A percentile compares a stretch with the other conserved stretches of the same genome.
Evolutionary conservation across 495 filamentous ascomycete genomes (phyloP).

Genomic region (Penicillium flavigenum): DNA sequence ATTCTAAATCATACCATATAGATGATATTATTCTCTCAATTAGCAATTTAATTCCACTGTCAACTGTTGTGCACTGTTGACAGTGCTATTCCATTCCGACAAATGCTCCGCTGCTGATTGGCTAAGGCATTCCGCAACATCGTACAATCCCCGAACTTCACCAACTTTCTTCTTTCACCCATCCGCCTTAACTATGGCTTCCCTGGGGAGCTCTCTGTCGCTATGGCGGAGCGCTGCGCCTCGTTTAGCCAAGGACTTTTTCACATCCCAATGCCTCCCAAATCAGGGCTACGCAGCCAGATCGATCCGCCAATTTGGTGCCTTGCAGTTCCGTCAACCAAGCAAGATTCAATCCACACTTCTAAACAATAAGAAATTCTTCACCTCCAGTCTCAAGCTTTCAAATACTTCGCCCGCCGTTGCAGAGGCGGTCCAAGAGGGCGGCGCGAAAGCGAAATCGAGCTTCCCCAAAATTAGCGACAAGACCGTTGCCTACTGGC

Average conservation of each 20-base stretch:
- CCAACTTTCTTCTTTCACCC: conserved; percentile 21
- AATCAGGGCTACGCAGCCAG: conserved; percentile 35
- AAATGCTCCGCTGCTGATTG: conserved; percentile 32
- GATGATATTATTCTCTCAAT: neutral
- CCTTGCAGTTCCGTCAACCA: conserved; percentile 30
- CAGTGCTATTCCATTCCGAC: neutral
- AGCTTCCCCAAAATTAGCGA: conserved; percentile 71
- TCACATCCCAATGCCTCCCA: conserved; percentile 63
- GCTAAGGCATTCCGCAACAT: conserved; percentile 19
- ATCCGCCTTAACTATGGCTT: conserved; percentile 36
- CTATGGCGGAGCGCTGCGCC: conserved; percentile 43
- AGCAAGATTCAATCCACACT: conserved; percentile 30
- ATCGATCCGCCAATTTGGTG: conserved; percentile 36
- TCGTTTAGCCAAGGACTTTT: conserved; percentile 54
- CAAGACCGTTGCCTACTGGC: conserved; percentile 84
- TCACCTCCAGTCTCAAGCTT: conserved; percentile 29
- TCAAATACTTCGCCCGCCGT: conserved; percentile 29
- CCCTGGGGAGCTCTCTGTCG: conserved; percentile 32
- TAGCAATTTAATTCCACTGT: neutral
- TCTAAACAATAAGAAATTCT: conserved; percentile 32
- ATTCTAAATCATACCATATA: neutral
- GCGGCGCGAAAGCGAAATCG: conserved; percentile 33
- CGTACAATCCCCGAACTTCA: conserved; percentile 21
- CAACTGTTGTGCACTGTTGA: neutral
- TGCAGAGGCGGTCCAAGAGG: conserved; percentile 23